Conservation (phyloP, 768 basidiomycete species). For the Termitomyces sp. region DNA sequence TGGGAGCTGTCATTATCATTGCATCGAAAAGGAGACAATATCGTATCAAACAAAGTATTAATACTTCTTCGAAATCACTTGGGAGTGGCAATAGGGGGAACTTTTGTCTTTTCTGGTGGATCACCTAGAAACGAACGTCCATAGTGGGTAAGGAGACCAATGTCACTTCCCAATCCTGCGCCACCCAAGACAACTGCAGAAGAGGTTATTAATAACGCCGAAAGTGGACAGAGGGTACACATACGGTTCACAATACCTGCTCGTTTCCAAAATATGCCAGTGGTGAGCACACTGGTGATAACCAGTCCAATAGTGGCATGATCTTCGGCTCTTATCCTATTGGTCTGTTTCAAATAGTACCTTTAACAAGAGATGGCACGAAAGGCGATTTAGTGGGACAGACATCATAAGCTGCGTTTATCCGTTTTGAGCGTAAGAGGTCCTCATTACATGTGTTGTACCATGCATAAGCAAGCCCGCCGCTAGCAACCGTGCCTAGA, state of each 20-base stretch:
- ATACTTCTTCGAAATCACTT: conserved; percentile 12
- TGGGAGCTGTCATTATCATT: background rate
- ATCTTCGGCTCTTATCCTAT: conserved; percentile 64
- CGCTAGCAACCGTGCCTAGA: conserved; percentile 50
- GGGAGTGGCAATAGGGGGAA: conserved; percentile 19
- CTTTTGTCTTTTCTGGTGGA: conserved; percentile 38
- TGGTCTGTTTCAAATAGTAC: conserved; percentile 37
- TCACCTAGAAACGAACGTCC: conserved; percentile 54
- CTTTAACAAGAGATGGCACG: conserved; percentile 5
- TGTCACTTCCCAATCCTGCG: conserved; percentile 61
- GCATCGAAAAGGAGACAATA: background rate
- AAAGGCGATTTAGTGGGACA: conserved; percentile 8
- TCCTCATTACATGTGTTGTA: conserved; percentile 53
- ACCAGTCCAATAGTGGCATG: conserved; percentile 74
- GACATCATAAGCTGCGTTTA: conserved; percentile 61
- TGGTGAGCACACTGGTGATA: conserved; percentile 59
- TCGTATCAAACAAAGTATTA: background rate
- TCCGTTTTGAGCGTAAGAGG: conserved; percentile 46
- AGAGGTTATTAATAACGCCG: background rate
- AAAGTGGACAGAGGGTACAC: conserved; percentile 15
- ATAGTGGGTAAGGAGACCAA: conserved; percentile 60
- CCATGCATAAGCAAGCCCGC: conserved; percentile 59
- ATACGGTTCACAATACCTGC: conserved; percentile 61
- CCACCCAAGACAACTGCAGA: conserved; percentile 67
- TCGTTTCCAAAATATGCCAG: conserved; percentile 73